Percentiles rank a stretch among this genome's conserved stretches.
Conservation (phyloP, 305 asterid genomes). For the Fraxinus velutina region DNA sequence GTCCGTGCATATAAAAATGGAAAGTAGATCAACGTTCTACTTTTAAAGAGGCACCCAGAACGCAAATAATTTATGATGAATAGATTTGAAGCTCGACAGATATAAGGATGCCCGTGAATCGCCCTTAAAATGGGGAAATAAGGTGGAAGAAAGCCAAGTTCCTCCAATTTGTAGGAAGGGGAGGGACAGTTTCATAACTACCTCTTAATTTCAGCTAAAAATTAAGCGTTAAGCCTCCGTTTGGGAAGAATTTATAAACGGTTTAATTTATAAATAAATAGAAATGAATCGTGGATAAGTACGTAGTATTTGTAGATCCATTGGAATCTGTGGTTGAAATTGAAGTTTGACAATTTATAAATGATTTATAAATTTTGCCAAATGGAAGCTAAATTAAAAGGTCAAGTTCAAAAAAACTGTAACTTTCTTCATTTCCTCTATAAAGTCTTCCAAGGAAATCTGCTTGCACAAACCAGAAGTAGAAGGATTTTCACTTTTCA, state of each 20-base stretch:
- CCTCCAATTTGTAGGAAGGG: not conserved
- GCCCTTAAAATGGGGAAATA: not conserved
- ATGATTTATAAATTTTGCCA: not conserved
- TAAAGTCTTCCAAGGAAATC: not conserved
- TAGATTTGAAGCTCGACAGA: not conserved
- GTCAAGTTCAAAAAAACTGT: not conserved
- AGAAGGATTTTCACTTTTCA: not conserved
- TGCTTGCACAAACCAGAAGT: not conserved
- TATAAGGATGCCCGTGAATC: not conserved
- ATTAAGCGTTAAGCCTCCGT: not conserved
- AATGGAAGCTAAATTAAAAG: not conserved
- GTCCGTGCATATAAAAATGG: conserved; percentile 16
- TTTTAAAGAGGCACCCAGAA: not conserved
- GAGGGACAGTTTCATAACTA: not conserved
- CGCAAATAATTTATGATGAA: not conserved
- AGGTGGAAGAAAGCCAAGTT: not conserved
- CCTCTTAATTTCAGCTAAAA: not conserved
- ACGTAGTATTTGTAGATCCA: not conserved
- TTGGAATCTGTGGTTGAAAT: not conserved
- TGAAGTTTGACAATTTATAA: not conserved
- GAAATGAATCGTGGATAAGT: not conserved
- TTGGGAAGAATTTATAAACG: no score
- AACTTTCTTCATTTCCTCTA: not conserved
- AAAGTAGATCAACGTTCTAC: conserved; percentile 17
- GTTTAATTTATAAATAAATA: not conserved